Base-by-base conservation (phyloP, 2,329 filamentous ascomycete species). In the Dothidotthia symphoricarpi region DNA sequence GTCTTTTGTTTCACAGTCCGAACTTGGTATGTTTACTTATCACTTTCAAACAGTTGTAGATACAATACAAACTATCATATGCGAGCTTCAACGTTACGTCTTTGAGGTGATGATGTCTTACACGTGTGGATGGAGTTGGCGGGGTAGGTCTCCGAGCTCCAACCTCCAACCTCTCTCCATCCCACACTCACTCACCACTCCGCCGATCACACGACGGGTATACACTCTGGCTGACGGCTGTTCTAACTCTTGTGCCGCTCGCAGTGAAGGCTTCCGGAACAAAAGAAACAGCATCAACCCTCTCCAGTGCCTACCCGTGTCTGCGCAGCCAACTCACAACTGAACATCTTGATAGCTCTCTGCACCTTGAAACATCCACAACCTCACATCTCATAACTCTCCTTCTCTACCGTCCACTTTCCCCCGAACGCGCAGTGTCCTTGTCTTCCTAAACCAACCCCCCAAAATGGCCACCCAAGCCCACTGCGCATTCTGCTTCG, bases 401-500 rank as follows among this genome's bases (percentile, higher is more conserved):
- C 9, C 6, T 16, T 10, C 12, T 15, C 27, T 9, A 4, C 27
- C 11, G 4, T 15, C 9, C 25, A 24, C 19, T 13, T 11, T 16
- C 34, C 27, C 11, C n/a, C 16, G 19, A 24, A 22, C 6, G 25
- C 14, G 17, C 15, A 15, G 9, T 16, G 28, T 26, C 16, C 29
- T 29, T 34, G 16, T 25, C 12, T 11, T 11, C n/a, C 9, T 19
- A 42, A 14, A 24, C 34, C 36, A 28, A 32, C 33, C 12, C 24
- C 19, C 8, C 41, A 49, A 29, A 36, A 97, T 97, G 91, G 91
- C 93, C 32, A 85, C 85, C 40, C 70, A 80, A 56, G 84, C 83
- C 43, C 91, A 97, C 69, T 96, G 90, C 69, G 82, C 91, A 59
- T 90, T 84, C 69, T 96, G 90, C 74, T 97, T 98, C 75, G 93